Evolutionary conservation across 2,329 filamentous ascomycete genomes (phyloP).

Genomic region (Huntiella savannae): DNA sequence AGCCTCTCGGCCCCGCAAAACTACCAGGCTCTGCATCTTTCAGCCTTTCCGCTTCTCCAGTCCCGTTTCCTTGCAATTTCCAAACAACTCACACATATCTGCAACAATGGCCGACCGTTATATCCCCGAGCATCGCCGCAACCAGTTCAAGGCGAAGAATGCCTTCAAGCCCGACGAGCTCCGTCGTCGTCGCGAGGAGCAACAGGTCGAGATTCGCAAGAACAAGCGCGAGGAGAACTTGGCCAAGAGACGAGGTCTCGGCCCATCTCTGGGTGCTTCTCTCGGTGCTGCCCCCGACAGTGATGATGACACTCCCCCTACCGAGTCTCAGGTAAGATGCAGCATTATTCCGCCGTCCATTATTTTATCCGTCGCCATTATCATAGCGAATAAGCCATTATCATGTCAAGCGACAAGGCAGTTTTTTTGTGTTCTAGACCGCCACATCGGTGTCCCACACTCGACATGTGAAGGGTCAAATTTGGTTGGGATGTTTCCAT

Average conservation of each 20-base stretch:
- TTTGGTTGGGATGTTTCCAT: conserved; percentile 8
- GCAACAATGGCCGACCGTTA: conserved; percentile 88
- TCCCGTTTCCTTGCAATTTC: conserved; percentile 7
- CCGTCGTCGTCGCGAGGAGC: conserved; percentile 91
- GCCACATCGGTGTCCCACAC: conserved; percentile 8
- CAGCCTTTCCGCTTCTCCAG: conserved; percentile 11
- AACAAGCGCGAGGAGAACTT: conserved; percentile 97
- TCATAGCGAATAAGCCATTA: background rate
- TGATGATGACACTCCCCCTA: conserved; percentile 88
- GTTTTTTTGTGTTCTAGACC: conserved; percentile 1
- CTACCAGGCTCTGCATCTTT: background rate
- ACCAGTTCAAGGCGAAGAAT: conserved; percentile 98
- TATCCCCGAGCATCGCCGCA: conserved; percentile 97
- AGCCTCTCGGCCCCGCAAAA: background rate
- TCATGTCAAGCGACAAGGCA: background rate
- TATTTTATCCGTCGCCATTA: conserved; percentile 12
- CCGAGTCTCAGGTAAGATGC: conserved; percentile 79
- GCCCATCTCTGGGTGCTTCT: conserved; percentile 62
- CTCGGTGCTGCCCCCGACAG: conserved; percentile 83
- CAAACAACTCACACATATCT: conserved; percentile 15
- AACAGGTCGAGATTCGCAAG: conserved; percentile 97
- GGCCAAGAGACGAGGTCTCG: conserved; percentile 91
- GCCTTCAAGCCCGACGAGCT: conserved; percentile 98
- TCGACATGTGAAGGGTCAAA: background rate
- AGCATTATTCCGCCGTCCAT: conserved; percentile 2